Percentiles rank a stretch among this genome's conserved stretches.
phyloP scores from a whole-genome alignment of 805 yeast species.

The Isabelozyma heimii region DNA sequence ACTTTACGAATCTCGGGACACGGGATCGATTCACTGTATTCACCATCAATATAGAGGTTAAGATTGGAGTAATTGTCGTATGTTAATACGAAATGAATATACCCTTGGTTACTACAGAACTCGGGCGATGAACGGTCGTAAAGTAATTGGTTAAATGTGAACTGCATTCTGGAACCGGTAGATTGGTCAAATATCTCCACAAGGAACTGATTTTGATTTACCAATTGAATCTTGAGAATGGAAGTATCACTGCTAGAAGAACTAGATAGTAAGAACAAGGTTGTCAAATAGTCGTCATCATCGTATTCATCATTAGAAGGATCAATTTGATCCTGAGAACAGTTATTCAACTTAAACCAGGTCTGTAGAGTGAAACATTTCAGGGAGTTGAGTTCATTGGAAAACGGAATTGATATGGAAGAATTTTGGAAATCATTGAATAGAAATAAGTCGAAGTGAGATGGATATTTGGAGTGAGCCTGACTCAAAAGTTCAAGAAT shows the following conservation, averaged over 20 bases:
- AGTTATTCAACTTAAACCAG: conserved; percentile 35
- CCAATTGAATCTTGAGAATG: conserved; percentile 24
- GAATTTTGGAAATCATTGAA: conserved; percentile 16
- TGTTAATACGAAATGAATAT: conserved; percentile 33
- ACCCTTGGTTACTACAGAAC: conserved; percentile 13
- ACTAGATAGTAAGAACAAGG: conserved; percentile 25
- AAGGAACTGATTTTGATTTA: conserved; percentile 27
- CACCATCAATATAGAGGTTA: conserved; percentile 49
- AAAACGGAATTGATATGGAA: conserved; percentile 20
- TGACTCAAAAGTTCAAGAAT: conserved; percentile 21
- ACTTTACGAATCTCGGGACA: conserved; percentile 29
- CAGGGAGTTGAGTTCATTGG: conserved; percentile 11
- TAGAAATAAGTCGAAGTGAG: conserved; percentile 26
- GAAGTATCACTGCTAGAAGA: conserved; percentile 19
- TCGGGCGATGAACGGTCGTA: conserved; percentile 3
- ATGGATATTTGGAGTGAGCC: conserved; percentile 16
- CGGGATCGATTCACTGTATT: conserved; percentile 43
- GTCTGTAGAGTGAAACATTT: conserved; percentile 33
- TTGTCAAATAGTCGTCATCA: conserved; percentile 5
- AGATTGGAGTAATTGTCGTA: conserved; percentile 36
- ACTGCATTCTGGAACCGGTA: conserved; percentile 24
- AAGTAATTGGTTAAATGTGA: conserved; percentile 31
- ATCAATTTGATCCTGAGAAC: background rate
- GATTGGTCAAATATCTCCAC: conserved; percentile 23
- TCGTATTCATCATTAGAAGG: conserved; percentile 7